Conservation (phyloP, 148 eudicot genomes). For the Polygonum aviculare region DNA sequence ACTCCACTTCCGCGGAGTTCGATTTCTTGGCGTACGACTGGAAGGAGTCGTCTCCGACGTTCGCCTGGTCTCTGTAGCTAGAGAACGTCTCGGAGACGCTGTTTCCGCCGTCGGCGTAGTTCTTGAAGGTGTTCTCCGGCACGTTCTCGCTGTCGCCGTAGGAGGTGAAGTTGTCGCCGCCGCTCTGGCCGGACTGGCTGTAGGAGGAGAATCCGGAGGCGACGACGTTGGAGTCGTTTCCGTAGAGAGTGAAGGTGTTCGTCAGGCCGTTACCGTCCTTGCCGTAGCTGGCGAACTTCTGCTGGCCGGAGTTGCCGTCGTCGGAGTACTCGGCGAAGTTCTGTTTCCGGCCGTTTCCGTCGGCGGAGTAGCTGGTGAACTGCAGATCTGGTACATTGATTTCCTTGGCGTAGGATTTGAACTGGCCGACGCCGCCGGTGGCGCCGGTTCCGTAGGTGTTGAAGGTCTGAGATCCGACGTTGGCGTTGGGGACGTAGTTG, state of each 20-base stretch:
- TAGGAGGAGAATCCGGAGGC: slow-evolving; percentile 38
- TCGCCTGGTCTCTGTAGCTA: slow-evolving; percentile 40
- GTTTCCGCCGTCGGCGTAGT: slow-evolving; percentile 39
- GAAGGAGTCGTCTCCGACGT: slow-evolving; percentile 47
- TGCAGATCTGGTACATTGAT: slow-evolving; percentile 40
- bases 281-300: slow-evolving; percentile 48
- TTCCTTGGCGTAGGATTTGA: slow-evolving; percentile 25
- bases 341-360: slow-evolving; percentile 36
- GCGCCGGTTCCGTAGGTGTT: slow-evolving; percentile 50
- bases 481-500: slow-evolving; percentile 33
- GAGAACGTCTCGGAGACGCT: slow-evolving; percentile 30
- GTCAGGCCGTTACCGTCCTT: slow-evolving; percentile 40
- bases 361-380: slow-evolving; percentile 55
- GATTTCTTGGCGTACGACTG: slow-evolving; percentile 41
- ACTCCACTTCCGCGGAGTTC: slow-evolving; percentile 28
- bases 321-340: slow-evolving; percentile 29
- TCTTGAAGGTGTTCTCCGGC: slow-evolving; percentile 38
- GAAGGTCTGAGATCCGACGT: slow-evolving; percentile 40
- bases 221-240: slow-evolving; percentile 30
- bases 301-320: slow-evolving; percentile 37
- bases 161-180: slow-evolving; percentile 32
- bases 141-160: slow-evolving; percentile 39
- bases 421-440: slow-evolving; percentile 46
- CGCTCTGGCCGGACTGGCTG: slow-evolving; percentile 30
- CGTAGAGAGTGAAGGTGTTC: slow-evolving; percentile 32